phyloP scores from a whole-genome alignment of 805 yeast species.

The Candida pseudofarinosa region DNA sequence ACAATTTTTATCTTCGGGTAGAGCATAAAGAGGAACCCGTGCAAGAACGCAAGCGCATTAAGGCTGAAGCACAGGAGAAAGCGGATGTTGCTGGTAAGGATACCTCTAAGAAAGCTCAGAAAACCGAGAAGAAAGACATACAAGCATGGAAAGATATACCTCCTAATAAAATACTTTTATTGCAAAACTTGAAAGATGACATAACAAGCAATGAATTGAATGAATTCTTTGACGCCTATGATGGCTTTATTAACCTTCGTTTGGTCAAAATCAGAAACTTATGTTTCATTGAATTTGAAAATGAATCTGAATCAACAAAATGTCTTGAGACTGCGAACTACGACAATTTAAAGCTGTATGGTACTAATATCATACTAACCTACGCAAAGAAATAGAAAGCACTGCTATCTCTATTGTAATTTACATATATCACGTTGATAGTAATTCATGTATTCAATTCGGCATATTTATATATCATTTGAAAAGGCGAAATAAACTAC shows the following conservation, averaged over 20 bases:
- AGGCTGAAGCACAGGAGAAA: slow-evolving; percentile 7
- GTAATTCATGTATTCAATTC: not conserved
- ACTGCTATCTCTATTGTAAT: too few relatives aligned
- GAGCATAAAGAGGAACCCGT: slow-evolving; percentile 17
- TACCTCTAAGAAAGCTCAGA: slow-evolving; percentile 13
- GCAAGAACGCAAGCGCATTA: slow-evolving; percentile 15
- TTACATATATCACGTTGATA: too few relatives aligned
- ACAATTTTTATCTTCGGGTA: slow-evolving; percentile 19
- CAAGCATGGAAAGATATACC: slow-evolving; percentile 39
- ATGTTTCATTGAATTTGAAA: slow-evolving; percentile 77
- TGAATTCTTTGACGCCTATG: slow-evolving; percentile 42
- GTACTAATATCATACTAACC: slow-evolving; percentile 21
- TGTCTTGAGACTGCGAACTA: slow-evolving; percentile 17
- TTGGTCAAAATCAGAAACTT: slow-evolving; percentile 63
- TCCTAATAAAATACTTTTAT: slow-evolving; percentile 65
- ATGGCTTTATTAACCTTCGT: slow-evolving; percentile 66
- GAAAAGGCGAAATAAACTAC: not conserved
- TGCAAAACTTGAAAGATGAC: slow-evolving; percentile 58
- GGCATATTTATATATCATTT: not conserved
- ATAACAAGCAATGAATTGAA: slow-evolving; percentile 32
- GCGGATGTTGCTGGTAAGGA: slow-evolving; percentile 2
- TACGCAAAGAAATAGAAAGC: slow-evolving; percentile 30
- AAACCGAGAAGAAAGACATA: not conserved
- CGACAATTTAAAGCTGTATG: slow-evolving; percentile 8
- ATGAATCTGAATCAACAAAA: slow-evolving; percentile 46